Base-by-base conservation (phyloP, 345 rosid genomes). In the Eucalyptus sp. region DNA sequence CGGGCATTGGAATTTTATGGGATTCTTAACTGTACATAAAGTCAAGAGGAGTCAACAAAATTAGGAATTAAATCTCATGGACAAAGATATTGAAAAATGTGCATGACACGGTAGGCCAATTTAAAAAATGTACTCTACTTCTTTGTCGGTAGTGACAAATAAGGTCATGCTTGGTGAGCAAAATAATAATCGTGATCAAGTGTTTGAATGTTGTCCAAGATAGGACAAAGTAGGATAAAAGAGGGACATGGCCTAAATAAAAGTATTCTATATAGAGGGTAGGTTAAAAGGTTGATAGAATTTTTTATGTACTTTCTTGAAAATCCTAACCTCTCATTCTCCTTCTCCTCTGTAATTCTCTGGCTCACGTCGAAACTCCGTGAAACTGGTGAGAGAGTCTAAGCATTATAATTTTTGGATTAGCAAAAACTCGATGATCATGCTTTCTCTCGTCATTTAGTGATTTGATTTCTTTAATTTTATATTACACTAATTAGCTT, bases 171-270 rank as follows among this genome's bases (percentile, higher is more conserved):
- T 17, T 37, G 25, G 25, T 71, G 81, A 37, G 13, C 25, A 37
- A 20, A 12, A 71, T 71, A 33, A 71, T 33, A 71, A 1, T 71
- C 2, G 25, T 9, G 2, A 71, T 20, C 14, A 2, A 0, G 13
- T 76, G 48, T 20, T 37, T 76, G 14, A 6, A 18, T 76, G 8
- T 20, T 37, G 27, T 37, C 48, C 48, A 20, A 76, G 5, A 18
- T 20, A 37, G 24, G 46, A 37, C 15, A 76, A 76, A 37, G 3
- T 41, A 5, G 13, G 0, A 37, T 37, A 3, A 76, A 76, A 37
- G 8, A 37, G 15, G 48, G 83, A 17, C 13, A 33, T 33, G 24
- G 13, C 80, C 13, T 41, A 16, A 68, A 68, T 33, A 68, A 68
- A 68, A 68, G 1, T 17, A 68, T 17, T 33, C 13, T 18, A 4